Evolutionary conservation across 179 eudicot genomes (phyloP).

Genomic region (Silene noctiflora): DNA sequence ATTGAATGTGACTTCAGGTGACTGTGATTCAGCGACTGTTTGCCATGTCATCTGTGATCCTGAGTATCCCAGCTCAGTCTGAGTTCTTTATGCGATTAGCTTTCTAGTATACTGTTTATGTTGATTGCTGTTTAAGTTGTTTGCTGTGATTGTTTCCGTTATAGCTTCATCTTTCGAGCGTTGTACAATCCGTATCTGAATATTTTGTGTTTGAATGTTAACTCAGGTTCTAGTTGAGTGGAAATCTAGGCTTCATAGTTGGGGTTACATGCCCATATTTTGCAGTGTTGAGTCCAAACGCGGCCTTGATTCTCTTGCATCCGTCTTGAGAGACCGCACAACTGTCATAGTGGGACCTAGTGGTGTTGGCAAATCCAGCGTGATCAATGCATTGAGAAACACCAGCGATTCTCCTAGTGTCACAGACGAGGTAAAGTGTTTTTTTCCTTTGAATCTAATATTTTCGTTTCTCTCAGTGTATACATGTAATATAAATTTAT

Average conservation of each 20-base stretch:
- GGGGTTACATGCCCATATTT: slow-evolving; percentile 86
- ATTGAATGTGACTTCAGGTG: too few species aligned
- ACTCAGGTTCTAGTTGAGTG: slow-evolving; percentile 58
- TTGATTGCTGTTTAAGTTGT: too few species aligned
- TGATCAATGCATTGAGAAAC: slow-evolving; percentile 82
- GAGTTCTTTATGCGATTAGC: too few species aligned
- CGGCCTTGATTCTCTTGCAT: slow-evolving; percentile 76
- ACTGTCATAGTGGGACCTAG: slow-evolving; percentile 96
- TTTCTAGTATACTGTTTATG: too few species aligned
- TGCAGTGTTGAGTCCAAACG: slow-evolving; percentile 72
- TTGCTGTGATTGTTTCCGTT: too few species aligned
- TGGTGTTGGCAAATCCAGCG: slow-evolving; percentile 94
- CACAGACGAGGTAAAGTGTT: slow-evolving; percentile 43
- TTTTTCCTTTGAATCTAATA: slow-evolving; percentile 20
- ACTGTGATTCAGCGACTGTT: too few species aligned
- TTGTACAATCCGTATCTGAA: slow-evolving; percentile 1
- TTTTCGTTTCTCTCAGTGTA: too few species aligned
- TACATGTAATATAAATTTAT: too few species aligned
- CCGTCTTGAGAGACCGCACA: slow-evolving; percentile 63
- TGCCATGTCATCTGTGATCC: too few species aligned
- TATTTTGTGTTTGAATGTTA: neutral
- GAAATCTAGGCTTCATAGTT: slow-evolving; percentile 68
- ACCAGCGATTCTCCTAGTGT: slow-evolving; percentile 31
- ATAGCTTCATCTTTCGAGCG: neutral
- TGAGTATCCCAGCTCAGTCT: too few species aligned